Percentiles rank a stretch among this genome's conserved stretches.
phyloP scores from a whole-genome alignment of 257 asterid species.

The Mitragyna speciosa region DNA sequence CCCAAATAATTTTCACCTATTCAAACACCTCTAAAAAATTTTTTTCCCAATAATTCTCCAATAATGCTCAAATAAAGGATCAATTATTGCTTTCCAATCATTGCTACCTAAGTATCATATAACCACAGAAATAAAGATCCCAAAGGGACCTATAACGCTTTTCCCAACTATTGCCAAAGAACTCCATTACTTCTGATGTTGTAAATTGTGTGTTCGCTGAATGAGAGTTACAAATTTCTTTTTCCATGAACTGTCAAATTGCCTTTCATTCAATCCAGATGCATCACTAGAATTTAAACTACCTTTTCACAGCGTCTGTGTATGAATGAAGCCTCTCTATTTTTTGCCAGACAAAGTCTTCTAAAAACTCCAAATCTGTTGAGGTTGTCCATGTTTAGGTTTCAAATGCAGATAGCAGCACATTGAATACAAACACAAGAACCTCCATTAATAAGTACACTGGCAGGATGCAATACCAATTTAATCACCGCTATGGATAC shows the following conservation, averaged over 20 bases:
- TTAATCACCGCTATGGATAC: not conserved
- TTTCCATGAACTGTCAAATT: not conserved
- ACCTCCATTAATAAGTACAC: not conserved
- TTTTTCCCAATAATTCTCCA: too few species aligned
- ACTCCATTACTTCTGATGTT: too few species aligned
- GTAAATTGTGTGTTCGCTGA: too few species aligned
- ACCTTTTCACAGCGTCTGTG: not conserved
- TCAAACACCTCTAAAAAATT: too few species aligned
- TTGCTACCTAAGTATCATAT: too few species aligned
- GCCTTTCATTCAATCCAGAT: not conserved
- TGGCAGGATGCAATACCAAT: not conserved
- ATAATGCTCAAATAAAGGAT: too few species aligned
- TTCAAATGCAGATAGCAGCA: not conserved
- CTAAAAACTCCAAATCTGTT: not conserved
- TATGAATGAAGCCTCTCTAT: not conserved
- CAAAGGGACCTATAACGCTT: too few species aligned
- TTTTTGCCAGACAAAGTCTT: not conserved
- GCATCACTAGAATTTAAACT: not conserved
- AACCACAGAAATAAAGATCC: too few species aligned
- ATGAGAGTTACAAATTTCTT: too few species aligned
- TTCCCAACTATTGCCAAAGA: too few species aligned
- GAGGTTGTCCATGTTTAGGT: not conserved
- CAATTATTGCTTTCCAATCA: too few species aligned
- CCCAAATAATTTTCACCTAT: too few species aligned
- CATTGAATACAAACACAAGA: not conserved